Conservation (phyloP, 2,329 filamentous ascomycete genomes). For the Bertia moriformis region DNA sequence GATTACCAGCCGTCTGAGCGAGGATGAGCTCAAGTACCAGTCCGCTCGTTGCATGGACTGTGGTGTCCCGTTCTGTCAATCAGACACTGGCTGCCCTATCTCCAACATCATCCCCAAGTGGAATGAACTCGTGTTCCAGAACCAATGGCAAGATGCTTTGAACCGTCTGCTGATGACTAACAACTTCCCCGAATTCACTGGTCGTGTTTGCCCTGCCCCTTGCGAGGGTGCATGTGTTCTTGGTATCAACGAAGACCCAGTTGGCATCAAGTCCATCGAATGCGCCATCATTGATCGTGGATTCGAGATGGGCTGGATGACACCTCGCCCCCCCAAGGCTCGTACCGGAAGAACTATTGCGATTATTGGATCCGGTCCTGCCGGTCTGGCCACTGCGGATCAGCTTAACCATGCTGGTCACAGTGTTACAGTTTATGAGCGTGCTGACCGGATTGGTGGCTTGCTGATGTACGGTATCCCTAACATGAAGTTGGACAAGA, state of each 20-base stretch:
- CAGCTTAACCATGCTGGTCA: constrained; percentile 91
- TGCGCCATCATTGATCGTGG: constrained; percentile 95
- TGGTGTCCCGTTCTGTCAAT: constrained; percentile 95
- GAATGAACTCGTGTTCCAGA: constrained; percentile 68
- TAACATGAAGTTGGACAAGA: constrained; percentile 99
- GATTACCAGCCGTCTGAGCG: constrained; percentile 70
- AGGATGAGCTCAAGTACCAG: constrained; percentile 94
- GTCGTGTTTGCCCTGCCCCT: constrained; percentile 88
- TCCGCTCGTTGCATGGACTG: constrained; percentile 97
- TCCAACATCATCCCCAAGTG: constrained; percentile 96
- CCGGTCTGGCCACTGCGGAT: constrained; percentile 79
- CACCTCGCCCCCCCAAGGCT: constrained; percentile 61
- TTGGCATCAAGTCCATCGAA: constrained; percentile 96
- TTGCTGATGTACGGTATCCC: constrained; percentile 97
- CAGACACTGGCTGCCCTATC: constrained; percentile 87
- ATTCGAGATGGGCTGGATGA: constrained; percentile 97
- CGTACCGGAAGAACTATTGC: constrained; percentile 81
- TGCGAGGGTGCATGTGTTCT: constrained; percentile 93
- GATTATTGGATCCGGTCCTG: constrained; percentile 80
- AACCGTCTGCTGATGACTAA: constrained; percentile 90
- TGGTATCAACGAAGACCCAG: constrained; percentile 90
- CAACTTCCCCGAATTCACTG: constrained; percentile 97
- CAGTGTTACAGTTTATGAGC: constrained; percentile 78
- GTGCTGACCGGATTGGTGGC: constrained; percentile 77
- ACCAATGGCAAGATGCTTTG: constrained; percentile 80